Evolutionary conservation across 1,139 yeast species (phyloP).

Genomic region (Candida tetrigidarum): DNA sequence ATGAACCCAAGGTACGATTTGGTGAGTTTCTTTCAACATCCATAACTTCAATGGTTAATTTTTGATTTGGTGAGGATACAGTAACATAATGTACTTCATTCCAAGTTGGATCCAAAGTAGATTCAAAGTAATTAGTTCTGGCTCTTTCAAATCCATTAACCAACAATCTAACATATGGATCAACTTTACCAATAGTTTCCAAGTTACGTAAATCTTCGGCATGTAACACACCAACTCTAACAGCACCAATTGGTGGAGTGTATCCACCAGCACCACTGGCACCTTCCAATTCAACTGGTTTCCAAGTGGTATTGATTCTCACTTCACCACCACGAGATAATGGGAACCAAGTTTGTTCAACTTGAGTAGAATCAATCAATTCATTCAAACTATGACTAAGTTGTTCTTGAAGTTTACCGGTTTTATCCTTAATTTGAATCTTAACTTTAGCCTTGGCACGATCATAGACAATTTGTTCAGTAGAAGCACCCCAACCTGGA

Average conservation of each 20-base stretch:
- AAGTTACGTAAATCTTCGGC: constrained; percentile 81
- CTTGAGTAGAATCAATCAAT: constrained; percentile 75
- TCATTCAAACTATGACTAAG: constrained; percentile 68
- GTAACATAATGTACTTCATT: constrained; percentile 83
- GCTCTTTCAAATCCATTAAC: constrained; percentile 78
- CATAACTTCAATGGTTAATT: constrained; percentile 85
- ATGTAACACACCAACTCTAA: constrained; percentile 71
- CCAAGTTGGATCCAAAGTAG: constrained; percentile 82
- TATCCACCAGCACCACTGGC: constrained; percentile 77
- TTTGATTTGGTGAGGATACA: constrained; percentile 80
- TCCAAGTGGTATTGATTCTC: constrained; percentile 75
- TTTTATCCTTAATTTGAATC: constrained; percentile 65
- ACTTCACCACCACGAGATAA: constrained; percentile 73
- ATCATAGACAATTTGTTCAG: constrained; percentile 77
- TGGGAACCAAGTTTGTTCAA: constrained; percentile 78
- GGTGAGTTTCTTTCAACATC: constrained; percentile 77
- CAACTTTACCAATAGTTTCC: constrained; percentile 88
- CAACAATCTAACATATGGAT: constrained; percentile 85
- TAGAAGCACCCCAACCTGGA: constrained; percentile 68
- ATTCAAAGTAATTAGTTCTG: constrained; percentile 73
- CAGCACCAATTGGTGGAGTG: constrained; percentile 91
- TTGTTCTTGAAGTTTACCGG: constrained; percentile 61
- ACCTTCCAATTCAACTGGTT: constrained; percentile 75
- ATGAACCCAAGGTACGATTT: constrained; percentile 87
- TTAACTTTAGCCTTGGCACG: constrained; percentile 71